These are phyloP conservation scores for Lycium ferocissimum DNA, from an alignment of 257 asterid species.

Conservation along the genomic window DNA sequence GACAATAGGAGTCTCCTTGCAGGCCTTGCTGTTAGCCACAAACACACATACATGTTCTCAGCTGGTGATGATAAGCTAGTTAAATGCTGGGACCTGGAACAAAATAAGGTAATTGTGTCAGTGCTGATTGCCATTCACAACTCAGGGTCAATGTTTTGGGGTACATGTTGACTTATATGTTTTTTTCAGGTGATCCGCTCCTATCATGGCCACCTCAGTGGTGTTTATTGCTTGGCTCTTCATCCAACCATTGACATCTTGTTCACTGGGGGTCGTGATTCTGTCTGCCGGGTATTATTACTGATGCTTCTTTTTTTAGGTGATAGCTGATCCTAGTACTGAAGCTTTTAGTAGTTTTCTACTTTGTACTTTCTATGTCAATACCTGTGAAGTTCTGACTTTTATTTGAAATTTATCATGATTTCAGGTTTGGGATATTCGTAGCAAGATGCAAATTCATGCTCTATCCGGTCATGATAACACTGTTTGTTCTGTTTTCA, in stretches of 20 bases:
- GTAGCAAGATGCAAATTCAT: conserved; percentile 89
- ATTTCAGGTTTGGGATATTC: conserved; percentile 75
- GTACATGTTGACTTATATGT: conserved; percentile 3
- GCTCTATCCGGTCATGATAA: conserved; percentile 95
- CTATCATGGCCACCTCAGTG: conserved; percentile 98
- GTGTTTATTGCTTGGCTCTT: conserved; percentile 92
- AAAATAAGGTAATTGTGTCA: conserved; percentile 75
- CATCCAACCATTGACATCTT: conserved; percentile 94
- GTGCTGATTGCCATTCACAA: conserved; percentile 15
- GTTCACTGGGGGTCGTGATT: conserved; percentile 97
- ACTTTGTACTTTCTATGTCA: conserved; percentile 59
- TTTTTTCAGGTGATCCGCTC: conserved; percentile 80
- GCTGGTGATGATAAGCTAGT: conserved; percentile 99
- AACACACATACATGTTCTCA: conserved; percentile 96
- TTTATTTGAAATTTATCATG: neutral
- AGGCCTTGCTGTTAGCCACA: conserved; percentile 84
- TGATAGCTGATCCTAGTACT: conserved; percentile 14
- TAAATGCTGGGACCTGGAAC: conserved; percentile 99
- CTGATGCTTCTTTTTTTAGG: neutral
- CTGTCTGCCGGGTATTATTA: conserved; percentile 78
- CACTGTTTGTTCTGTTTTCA: conserved; percentile 96
- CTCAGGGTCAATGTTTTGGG: neutral
- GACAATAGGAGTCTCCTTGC: conserved; percentile 37
- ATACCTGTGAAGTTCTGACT: neutral
- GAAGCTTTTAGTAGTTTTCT: neutral